A percentile compares a stretch with the other conserved stretches of the same genome.
Conservation (phyloP, 1,139 yeast genomes). For the Magnusiomyces suaveolens region DNA sequence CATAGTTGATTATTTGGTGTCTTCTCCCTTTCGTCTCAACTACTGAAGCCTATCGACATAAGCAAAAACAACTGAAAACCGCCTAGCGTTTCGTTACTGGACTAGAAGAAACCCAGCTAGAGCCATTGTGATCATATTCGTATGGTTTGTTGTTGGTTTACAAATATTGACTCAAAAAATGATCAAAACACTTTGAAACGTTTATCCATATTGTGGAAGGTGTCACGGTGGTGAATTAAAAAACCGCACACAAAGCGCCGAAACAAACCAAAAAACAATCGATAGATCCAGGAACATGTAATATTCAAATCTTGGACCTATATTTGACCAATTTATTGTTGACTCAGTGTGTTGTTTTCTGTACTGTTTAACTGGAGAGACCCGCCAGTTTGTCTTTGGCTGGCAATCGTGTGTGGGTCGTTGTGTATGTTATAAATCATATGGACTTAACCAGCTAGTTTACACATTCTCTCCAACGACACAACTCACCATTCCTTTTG, state of each 20-base stretch:
- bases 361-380: neutral
- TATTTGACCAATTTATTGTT: neutral
- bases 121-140: too few species aligned
- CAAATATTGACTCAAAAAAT: too few species aligned
- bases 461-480: neutral
- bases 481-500: neutral
- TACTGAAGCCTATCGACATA: too few species aligned
- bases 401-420: neutral
- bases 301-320: neutral
- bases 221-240: neutral
- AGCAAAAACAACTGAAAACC: too few species aligned
- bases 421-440: neutral
- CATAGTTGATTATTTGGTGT: too few species aligned
- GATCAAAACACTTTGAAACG: neutral
- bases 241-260: neutral
- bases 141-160: too few species aligned
- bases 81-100: too few species aligned
- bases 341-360: neutral
- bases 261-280: too few species aligned
- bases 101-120: too few species aligned
- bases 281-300: too few species aligned
- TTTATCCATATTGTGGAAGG: neutral
- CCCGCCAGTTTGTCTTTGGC: neutral
- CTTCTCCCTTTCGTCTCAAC: too few species aligned
- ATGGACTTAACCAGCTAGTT: neutral